These are phyloP conservation scores for Vitis hybrid DNA, from an alignment of 177 flowering plant genomes.

Conservation along the genomic window DNA sequence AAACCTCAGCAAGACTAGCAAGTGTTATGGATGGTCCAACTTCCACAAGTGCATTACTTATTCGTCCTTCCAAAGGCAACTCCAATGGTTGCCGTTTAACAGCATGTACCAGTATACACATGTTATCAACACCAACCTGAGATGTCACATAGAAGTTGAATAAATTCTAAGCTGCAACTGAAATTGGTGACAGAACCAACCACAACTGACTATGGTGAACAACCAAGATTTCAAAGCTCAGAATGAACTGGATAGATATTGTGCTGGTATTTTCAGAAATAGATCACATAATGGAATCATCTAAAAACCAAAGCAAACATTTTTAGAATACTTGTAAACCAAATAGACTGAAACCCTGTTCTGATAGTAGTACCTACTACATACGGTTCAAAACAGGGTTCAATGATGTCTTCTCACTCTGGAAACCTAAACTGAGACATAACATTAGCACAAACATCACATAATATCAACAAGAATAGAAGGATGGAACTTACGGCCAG, in stretches of 20 bases:
- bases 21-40: constrained; percentile 99
- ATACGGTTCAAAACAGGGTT: neutral
- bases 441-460: neutral
- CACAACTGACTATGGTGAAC: neutral
- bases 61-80: constrained; percentile 82
- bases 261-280: neutral
- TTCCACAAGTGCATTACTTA: constrained; percentile 96
- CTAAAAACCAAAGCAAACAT: too few species aligned
- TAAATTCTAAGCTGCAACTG: neutral
- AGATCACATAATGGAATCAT: neutral
- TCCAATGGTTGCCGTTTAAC: constrained; percentile 84
- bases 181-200: neutral
- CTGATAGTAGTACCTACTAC: neutral
- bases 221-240: neutral
- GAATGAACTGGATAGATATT: neutral
- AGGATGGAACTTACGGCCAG: constrained; percentile 74
- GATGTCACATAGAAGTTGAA: constrained; percentile 5
- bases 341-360: too few species aligned
- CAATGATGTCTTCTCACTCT: neutral
- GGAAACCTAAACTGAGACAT: neutral
- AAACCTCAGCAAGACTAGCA: constrained; percentile 94
- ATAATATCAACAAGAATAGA: neutral
- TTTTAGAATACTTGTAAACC: too few species aligned
- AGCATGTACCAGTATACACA: constrained; percentile 98
- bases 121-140: constrained; percentile 99